phyloP scores from a whole-genome alignment of 345 rosid species.

The Adansonia digitata region DNA sequence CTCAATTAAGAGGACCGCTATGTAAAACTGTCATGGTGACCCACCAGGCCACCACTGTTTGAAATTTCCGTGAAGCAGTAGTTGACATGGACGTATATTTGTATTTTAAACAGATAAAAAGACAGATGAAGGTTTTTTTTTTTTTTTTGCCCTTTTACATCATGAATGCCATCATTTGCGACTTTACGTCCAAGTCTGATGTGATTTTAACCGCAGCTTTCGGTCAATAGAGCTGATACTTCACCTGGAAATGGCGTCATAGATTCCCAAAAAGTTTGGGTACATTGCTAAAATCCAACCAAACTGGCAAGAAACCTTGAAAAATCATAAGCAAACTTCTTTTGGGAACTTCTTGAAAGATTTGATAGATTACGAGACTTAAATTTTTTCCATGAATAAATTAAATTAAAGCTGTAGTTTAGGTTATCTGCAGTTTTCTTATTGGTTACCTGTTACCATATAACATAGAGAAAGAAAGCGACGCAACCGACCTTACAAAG shows the following conservation, averaged over 20 bases:
- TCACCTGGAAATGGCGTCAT: neutral
- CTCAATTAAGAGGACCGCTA: neutral
- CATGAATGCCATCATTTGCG: conserved; percentile 16
- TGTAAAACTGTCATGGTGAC: neutral
- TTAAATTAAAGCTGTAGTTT: neutral
- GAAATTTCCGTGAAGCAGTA: conserved; percentile 16
- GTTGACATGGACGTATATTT: conserved; percentile 14
- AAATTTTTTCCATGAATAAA: neutral
- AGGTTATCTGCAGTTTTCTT: neutral
- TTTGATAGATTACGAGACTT: neutral
- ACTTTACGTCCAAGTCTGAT: conserved; percentile 8
- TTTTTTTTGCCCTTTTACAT: conserved; percentile 1
- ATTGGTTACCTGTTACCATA: neutral
- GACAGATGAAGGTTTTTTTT: neutral
- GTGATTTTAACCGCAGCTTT: neutral
- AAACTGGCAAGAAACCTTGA: neutral
- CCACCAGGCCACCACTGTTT: neutral
- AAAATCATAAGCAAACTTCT: neutral
- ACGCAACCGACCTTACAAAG: neutral
- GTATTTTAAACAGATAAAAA: neutral
- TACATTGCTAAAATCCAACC: neutral
- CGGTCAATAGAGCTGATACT: conserved; percentile 3
- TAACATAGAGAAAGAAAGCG: neutral
- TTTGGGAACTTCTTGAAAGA: neutral
- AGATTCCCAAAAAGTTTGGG: neutral